Conservation (phyloP, 345 rosid species). For the Acer campestre region DNA sequence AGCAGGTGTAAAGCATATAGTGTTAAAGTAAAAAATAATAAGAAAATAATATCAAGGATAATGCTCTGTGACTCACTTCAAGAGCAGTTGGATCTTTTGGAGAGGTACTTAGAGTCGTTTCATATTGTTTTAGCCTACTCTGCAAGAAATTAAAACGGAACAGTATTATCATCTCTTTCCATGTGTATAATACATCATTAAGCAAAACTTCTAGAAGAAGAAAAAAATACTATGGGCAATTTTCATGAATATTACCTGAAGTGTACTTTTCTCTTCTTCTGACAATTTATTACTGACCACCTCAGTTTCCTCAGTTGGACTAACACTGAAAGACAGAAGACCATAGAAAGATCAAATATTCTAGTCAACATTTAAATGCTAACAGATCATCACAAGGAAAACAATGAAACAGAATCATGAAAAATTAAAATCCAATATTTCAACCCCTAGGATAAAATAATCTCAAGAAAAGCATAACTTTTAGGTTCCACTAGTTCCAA, state of each 20-base stretch:
- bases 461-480: background rate
- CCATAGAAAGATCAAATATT: constrained; percentile 4
- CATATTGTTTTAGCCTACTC: constrained; percentile 78
- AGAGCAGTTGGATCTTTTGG: constrained; percentile 76
- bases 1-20: background rate
- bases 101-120: constrained; percentile 52
- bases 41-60: background rate
- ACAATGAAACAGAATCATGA: background rate
- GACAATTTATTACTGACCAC: constrained; percentile 61
- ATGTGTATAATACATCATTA: background rate
- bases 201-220: background rate
- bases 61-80: constrained; percentile 63
- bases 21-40: background rate
- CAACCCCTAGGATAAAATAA: background rate
- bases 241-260: constrained; percentile 52
- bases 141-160: constrained; percentile 36
- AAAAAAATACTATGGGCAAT: background rate
- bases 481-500: background rate
- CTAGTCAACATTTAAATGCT: constrained; percentile 11
- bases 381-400: background rate
- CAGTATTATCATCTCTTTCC: constrained; percentile 10
- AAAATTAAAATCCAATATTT: background rate
- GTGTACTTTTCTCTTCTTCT: constrained; percentile 68
- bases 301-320: constrained; percentile 48
- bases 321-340: constrained; percentile 44